A percentile compares a stretch with the other conserved stretches of the same genome.
These are phyloP conservation scores for Nannizziopsis arthrosporioides DNA, from an alignment of 2,329 filamentous ascomycete species.

Conservation along the genomic window DNA sequence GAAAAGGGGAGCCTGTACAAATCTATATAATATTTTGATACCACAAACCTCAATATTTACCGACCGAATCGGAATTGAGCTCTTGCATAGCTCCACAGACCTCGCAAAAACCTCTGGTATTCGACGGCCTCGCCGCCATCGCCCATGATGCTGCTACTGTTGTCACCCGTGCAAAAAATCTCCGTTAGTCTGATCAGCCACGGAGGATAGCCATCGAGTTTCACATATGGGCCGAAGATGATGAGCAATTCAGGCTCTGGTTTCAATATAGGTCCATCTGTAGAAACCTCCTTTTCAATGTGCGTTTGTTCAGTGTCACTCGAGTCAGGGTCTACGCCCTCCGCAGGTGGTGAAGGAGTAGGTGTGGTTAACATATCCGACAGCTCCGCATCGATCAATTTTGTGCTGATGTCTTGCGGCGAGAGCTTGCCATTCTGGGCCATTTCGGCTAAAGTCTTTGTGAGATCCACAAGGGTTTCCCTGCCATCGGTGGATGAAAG, in stretches of 20 bases:
- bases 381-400: conserved; percentile 82
- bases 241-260: conserved; percentile 81
- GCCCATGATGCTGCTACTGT: conserved; percentile 26
- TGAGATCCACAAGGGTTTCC: conserved; percentile 89
- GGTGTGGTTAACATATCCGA: conserved; percentile 40
- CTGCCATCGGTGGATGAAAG: conserved; percentile 81
- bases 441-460: conserved; percentile 90
- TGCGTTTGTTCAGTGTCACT: conserved; percentile 8
- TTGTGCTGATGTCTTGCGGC: conserved; percentile 67
- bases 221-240: conserved; percentile 71
- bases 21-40: not conserved
- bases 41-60: conserved; percentile 24
- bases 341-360: conserved; percentile 12
- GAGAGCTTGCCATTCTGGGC: conserved; percentile 76
- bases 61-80: conserved; percentile 79
- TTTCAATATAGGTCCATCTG: conserved; percentile 45
- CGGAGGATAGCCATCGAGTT: conserved; percentile 82
- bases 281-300: conserved; percentile 9
- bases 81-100: conserved; percentile 68
- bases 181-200: conserved; percentile 94
- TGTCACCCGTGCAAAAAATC: conserved; percentile 58
- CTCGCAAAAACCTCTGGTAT: conserved; percentile 85
- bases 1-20: not conserved
- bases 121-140: conserved; percentile 49
- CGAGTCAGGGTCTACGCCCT: conserved; percentile 21